phyloP scores from a whole-genome alignment of 2,329 filamentous ascomycete genomes.

The Fusarium lyarnte region DNA sequence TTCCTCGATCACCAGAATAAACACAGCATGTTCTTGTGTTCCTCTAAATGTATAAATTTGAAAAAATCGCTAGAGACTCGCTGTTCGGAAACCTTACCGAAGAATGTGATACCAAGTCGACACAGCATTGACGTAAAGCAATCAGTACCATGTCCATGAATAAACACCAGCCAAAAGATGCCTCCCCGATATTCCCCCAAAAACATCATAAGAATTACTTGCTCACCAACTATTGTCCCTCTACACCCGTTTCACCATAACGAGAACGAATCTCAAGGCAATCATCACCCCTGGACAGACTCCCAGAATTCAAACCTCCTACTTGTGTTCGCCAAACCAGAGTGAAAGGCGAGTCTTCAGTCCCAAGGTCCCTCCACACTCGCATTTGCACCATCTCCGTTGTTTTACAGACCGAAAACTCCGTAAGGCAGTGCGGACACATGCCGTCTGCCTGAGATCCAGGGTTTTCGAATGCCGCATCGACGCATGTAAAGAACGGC shows the following conservation, averaged over 20 bases:
- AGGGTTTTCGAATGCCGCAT: neutral
- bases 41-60: neutral
- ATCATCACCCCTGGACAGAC: neutral
- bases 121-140: neutral
- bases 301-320: fast-evolving
- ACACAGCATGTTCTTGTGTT: neutral
- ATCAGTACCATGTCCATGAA: neutral
- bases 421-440: neutral
- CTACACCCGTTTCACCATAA: neutral
- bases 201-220: neutral
- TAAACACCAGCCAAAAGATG: neutral
- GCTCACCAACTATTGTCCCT: neutral
- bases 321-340: neutral
- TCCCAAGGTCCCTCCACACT: constrained; percentile 4
- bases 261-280: neutral
- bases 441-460: neutral
- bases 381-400: neutral
- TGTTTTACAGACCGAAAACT: neutral
- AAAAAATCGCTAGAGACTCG: neutral
- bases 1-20: constrained; percentile 11
- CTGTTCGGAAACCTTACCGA: neutral
- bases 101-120: neutral
- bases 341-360: neutral
- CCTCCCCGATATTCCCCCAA: no score
- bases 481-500: neutral